phyloP scores from a whole-genome alignment of 1,139 yeast species.

The Geotrichum cucujoidarum region DNA sequence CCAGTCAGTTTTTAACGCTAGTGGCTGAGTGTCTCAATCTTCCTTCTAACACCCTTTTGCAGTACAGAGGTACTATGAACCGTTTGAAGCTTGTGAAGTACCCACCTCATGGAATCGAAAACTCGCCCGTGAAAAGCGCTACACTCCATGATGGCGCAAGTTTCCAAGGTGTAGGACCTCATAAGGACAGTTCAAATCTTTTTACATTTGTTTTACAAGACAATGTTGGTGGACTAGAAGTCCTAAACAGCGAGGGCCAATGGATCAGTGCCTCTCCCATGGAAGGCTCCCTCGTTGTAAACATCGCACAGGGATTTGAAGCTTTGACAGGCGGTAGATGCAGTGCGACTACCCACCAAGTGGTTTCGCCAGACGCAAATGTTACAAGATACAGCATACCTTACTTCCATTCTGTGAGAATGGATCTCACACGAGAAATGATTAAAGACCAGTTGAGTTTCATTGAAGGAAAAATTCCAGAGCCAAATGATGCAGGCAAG shows the following conservation, averaged over 20 bases:
- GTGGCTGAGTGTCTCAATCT: constrained; percentile 56
- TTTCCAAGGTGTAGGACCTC: constrained; percentile 66
- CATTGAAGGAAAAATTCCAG: constrained; percentile 32
- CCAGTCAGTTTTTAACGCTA: constrained; percentile 43
- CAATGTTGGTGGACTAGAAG: constrained; percentile 52
- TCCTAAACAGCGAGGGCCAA: constrained; percentile 55
- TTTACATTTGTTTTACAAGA: constrained; percentile 59
- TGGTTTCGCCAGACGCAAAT: constrained; percentile 48
- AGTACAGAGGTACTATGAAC: constrained; percentile 41
- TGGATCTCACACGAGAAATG: constrained; percentile 32
- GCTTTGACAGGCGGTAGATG: constrained; percentile 40
- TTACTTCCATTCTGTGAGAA: constrained; percentile 36
- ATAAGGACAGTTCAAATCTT: constrained; percentile 59
- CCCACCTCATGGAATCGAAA: constrained; percentile 27
- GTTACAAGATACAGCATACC: constrained; percentile 38
- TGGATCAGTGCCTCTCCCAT: constrained; percentile 51
- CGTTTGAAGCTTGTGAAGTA: constrained; percentile 38
- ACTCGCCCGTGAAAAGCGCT: constrained; percentile 3
- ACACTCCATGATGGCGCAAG: constrained; percentile 29
- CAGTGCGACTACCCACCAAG: constrained; percentile 63
- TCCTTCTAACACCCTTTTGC: constrained; percentile 43
- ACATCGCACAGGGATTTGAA: constrained; percentile 40
- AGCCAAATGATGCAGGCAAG: constrained; percentile 29
- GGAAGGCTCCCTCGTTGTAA: constrained; percentile 35
- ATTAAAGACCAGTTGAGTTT: constrained; percentile 29